Conservation (phyloP, 768 basidiomycete species). For the Trametes maxima region DNA sequence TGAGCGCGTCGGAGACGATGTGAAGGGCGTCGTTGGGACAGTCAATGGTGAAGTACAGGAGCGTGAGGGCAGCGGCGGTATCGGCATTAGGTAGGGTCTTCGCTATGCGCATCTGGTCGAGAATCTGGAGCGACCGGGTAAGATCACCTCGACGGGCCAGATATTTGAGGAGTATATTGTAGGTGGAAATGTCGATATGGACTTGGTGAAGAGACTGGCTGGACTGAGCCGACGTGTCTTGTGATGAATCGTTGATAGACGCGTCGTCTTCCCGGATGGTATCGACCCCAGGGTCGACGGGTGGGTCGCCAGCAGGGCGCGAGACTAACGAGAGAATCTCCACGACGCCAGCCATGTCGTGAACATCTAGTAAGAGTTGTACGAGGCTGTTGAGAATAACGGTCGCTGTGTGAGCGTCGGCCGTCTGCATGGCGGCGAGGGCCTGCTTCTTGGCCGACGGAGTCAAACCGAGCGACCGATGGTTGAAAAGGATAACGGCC, state of each 20-base stretch:
- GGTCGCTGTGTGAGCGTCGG: constrained; percentile 47
- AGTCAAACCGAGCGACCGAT: constrained; percentile 64
- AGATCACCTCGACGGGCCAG: constrained; percentile 48
- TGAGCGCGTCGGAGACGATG: constrained; percentile 42
- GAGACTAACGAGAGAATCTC: constrained; percentile 45
- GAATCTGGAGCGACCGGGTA: constrained; percentile 46
- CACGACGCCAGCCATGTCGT: constrained; percentile 50
- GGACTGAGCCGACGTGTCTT: not conserved
- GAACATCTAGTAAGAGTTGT: constrained; percentile 56
- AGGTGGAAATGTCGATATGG: constrained; percentile 59
- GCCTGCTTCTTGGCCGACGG: constrained; percentile 53
- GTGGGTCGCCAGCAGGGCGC: not conserved
- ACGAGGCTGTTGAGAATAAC: constrained; percentile 71
- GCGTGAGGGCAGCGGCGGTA: constrained; percentile 56
- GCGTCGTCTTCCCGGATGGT: constrained; percentile 36
- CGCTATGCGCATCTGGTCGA: constrained; percentile 47
- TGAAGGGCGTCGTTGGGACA: constrained; percentile 52
- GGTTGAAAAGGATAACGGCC: constrained; percentile 56
- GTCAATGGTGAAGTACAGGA: constrained; percentile 52
- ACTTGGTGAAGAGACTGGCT: not conserved
- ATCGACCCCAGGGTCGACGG: constrained; percentile 23
- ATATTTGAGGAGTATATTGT: constrained; percentile 62
- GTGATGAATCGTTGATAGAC: not conserved
- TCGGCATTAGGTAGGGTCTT: constrained; percentile 49
- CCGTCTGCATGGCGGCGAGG: constrained; percentile 46